Percentiles rank a stretch among this genome's conserved stretches.
phyloP scores from a whole-genome alignment of 805 yeast species.

The Isabelozyma heimii region DNA sequence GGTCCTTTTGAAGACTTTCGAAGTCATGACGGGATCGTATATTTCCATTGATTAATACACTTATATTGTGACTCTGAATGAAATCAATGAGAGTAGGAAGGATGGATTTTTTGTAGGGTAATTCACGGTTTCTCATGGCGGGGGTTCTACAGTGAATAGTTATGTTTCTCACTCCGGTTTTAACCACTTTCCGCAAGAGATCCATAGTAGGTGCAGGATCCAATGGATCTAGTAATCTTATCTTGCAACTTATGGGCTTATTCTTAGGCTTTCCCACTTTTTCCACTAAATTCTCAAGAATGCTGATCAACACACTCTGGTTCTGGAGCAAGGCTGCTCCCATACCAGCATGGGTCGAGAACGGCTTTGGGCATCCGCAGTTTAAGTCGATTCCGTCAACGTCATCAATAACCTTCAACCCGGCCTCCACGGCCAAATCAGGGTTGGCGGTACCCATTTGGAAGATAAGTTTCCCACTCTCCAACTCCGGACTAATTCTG shows the following conservation, averaged over 20 bases:
- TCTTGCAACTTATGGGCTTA: slow-evolving; percentile 89
- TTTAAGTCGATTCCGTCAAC: slow-evolving; percentile 93
- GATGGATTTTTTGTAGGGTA: slow-evolving; percentile 71
- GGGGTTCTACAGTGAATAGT: slow-evolving; percentile 92
- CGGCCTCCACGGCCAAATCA: slow-evolving; percentile 85
- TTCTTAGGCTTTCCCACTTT: slow-evolving; percentile 75
- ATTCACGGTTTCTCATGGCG: slow-evolving; percentile 83
- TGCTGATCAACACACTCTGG: slow-evolving; percentile 74
- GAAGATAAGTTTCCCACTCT: slow-evolving; percentile 68
- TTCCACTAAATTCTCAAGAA: slow-evolving; percentile 64
- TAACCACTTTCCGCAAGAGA: slow-evolving; percentile 48
- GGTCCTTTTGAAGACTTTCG: slow-evolving; percentile 45
- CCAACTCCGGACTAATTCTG: slow-evolving; percentile 65
- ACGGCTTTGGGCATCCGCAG: slow-evolving; percentile 97
- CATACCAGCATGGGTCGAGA: slow-evolving; percentile 94
- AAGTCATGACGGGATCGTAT: slow-evolving; percentile 56
- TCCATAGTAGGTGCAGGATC: slow-evolving; percentile 51
- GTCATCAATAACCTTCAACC: slow-evolving; percentile 72
- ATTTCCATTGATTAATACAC: slow-evolving; percentile 82
- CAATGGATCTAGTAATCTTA: slow-evolving; percentile 67
- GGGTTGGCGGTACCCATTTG: slow-evolving; percentile 90
- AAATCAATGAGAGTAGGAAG: slow-evolving; percentile 52
- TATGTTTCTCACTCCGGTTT: slow-evolving; percentile 81
- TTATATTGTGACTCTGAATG: slow-evolving; percentile 60
- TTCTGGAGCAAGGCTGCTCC: slow-evolving; percentile 88